Conservation (phyloP, 176 grass and related monocot genomes). For the Miscanthus lutarioriparius region DNA sequence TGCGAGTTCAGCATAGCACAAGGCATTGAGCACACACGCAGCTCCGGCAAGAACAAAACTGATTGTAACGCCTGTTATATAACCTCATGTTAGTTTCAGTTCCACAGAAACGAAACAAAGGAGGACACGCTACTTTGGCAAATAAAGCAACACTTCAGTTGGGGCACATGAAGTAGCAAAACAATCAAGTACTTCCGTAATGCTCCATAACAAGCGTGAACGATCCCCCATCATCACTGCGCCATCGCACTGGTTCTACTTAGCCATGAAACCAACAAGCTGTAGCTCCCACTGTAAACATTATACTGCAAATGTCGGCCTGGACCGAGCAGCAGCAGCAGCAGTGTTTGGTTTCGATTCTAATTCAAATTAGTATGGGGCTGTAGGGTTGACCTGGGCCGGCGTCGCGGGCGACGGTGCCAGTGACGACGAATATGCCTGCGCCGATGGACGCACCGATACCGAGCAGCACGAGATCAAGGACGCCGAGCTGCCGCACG, state of each 20-base stretch:
- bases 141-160: background rate
- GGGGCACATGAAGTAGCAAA: background rate
- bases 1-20: slow-evolving; percentile 92
- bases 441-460: slow-evolving; percentile 95
- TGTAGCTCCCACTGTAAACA: background rate
- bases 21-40: slow-evolving; percentile 76
- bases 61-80: slow-evolving; percentile 75
- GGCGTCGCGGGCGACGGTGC: slow-evolving; percentile 90
- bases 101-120: background rate
- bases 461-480: slow-evolving; percentile 81
- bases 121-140: background rate
- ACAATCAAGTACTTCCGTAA: background rate
- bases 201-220: background rate
- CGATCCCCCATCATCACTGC: background rate
- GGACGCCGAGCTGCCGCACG: slow-evolving; percentile 75
- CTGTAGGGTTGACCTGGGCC: slow-evolving; percentile 60
- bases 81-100: slow-evolving; percentile 23
- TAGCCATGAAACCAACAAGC: background rate
- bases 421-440: slow-evolving; percentile 94
- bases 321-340: background rate
- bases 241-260: background rate
- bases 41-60: slow-evolving; percentile 91
- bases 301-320: background rate
- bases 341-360: background rate
- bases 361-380: background rate